phyloP scores from a whole-genome alignment of 2,329 filamentous ascomycete species.

The Alternaria triticina region DNA sequence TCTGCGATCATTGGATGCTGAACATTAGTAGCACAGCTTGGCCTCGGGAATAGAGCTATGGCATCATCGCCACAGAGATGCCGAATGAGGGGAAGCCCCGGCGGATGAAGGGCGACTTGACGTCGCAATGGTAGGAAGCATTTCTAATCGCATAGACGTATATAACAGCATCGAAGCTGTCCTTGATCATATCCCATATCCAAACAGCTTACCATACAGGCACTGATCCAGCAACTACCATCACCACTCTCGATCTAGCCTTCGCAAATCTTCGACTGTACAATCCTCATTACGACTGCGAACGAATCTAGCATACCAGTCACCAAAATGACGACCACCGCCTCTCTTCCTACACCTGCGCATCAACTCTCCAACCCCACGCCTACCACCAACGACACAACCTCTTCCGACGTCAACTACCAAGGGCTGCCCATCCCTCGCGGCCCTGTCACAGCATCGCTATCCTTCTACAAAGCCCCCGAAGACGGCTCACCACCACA shows the following conservation, averaged over 20 bases:
- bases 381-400: slow-evolving; percentile 29
- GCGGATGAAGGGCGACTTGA: slow-evolving; percentile 13
- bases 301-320: neutral
- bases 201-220: slow-evolving; percentile 14
- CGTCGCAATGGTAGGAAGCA: slow-evolving; percentile 10
- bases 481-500: slow-evolving; percentile 37
- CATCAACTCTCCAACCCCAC: slow-evolving; percentile 47
- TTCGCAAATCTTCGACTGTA: neutral
- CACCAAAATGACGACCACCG: slow-evolving; percentile 52
- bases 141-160: slow-evolving; percentile 39
- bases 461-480: slow-evolving; percentile 40
- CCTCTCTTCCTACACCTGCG: slow-evolving; percentile 50
- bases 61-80: slow-evolving; percentile 39
- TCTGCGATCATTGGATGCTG: slow-evolving; percentile 19
- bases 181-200: slow-evolving; percentile 12
- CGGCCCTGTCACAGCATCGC: slow-evolving; percentile 30
- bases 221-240: slow-evolving; percentile 10
- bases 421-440: slow-evolving; percentile 40
- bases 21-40: slow-evolving; percentile 37
- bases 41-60: slow-evolving; percentile 39
- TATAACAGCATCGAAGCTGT: slow-evolving; percentile 24
- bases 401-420: slow-evolving; percentile 41
- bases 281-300: neutral
- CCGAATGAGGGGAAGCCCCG: slow-evolving; percentile 22
- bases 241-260: neutral